A percentile compares a stretch with the other conserved stretches of the same genome.
These are phyloP conservation scores for Eremothecium gossypii DNA, from an alignment of 1,139 yeast species.

Conservation along the genomic window DNA sequence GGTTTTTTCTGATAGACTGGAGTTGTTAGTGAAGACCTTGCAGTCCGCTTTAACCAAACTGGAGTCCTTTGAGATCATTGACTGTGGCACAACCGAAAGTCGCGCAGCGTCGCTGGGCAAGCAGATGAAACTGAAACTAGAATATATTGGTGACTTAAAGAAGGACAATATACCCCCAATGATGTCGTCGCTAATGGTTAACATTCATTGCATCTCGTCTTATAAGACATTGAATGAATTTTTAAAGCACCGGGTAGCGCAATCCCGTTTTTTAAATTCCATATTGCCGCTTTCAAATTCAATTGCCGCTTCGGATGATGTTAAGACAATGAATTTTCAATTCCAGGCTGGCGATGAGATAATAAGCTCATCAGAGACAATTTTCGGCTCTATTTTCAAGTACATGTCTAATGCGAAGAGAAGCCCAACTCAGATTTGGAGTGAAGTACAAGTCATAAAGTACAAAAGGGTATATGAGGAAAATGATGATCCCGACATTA, in stretches of 20 bases:
- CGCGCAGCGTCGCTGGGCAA: constrained; percentile 59
- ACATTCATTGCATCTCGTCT: constrained; percentile 88
- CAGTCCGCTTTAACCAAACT: constrained; percentile 70
- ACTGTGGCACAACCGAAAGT: constrained; percentile 40
- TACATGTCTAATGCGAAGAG: constrained; percentile 18
- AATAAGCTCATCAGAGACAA: constrained; percentile 61
- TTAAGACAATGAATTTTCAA: constrained; percentile 41
- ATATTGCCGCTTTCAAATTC: constrained; percentile 15
- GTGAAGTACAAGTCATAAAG: constrained; percentile 43
- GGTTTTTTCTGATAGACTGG: constrained; percentile 38
- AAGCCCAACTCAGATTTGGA: constrained; percentile 39
- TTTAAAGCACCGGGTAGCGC: constrained; percentile 35
- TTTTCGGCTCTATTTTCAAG: constrained; percentile 70
- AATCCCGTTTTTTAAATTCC: constrained; percentile 19
- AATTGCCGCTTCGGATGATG: constrained; percentile 9
- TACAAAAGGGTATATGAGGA: constrained; percentile 39
- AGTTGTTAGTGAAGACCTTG: constrained; percentile 42
- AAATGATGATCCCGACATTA: constrained; percentile 11
- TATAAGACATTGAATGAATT: constrained; percentile 64
- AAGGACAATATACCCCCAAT: constrained; percentile 30
- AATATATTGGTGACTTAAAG: constrained; percentile 25
- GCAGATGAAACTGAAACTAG: constrained; percentile 55
- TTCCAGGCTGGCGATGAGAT: constrained; percentile 54
- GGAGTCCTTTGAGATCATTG: constrained; percentile 65
- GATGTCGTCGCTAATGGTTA: constrained; percentile 40